These are phyloP conservation scores for Scheffersomyces segobiensis DNA, from an alignment of 1,139 yeast species.

Conservation along the genomic window DNA sequence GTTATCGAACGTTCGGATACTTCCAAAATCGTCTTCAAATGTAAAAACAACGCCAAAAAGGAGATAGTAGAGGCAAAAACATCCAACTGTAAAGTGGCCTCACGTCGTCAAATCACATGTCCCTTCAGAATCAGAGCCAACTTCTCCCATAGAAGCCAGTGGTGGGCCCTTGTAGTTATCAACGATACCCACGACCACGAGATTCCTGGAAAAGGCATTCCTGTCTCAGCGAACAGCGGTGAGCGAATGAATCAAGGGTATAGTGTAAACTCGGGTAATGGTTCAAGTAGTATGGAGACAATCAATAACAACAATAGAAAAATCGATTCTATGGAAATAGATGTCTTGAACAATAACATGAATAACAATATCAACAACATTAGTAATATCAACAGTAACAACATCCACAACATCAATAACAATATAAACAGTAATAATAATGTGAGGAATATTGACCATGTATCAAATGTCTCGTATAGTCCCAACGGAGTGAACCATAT, in stretches of 20 bases:
- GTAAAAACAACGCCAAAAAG: constrained; percentile 37
- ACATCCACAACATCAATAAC: not conserved
- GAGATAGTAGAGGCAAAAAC: constrained; percentile 9
- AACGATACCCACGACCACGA: constrained; percentile 53
- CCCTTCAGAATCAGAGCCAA: constrained; percentile 74
- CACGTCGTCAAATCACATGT: constrained; percentile 42
- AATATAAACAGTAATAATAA: not conserved
- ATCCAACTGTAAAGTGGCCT: constrained; percentile 5
- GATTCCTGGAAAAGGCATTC: constrained; percentile 7
- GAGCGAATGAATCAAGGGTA: constrained; percentile 1
- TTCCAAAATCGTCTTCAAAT: constrained; percentile 67
- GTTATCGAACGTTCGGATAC: constrained; percentile 74
- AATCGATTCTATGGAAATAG: not conserved
- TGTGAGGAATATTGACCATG: not conserved
- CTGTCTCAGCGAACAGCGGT: not conserved
- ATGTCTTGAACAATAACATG: not conserved
- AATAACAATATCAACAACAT: not conserved
- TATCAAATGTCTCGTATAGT: not conserved
- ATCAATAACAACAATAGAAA: not conserved
- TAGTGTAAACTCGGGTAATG: not conserved
- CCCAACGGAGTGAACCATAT: not conserved
- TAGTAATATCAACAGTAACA: no score
- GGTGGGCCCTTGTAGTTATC: constrained; percentile 64
- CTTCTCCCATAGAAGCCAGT: constrained; percentile 52
- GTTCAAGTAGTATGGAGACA: not conserved